Base-by-base conservation (phyloP, 75 land plant genomes). In the Selaginella tamariscina region DNA sequence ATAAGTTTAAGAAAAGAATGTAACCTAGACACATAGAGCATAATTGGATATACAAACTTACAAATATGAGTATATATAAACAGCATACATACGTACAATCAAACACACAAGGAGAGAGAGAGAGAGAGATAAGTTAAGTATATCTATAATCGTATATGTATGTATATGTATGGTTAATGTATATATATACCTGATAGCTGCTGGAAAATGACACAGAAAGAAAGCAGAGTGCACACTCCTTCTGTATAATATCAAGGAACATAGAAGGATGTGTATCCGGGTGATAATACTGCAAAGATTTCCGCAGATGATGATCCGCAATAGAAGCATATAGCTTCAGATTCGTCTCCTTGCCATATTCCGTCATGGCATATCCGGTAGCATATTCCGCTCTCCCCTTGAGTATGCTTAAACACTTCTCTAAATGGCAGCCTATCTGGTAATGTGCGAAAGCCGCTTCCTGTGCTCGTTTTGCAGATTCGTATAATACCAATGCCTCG, bases 381-480 rank as follows among this genome's bases (percentile, higher is more conserved):
- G n/a, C n/a, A n/a, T n/a, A n/a, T n/a, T n/a, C n/a, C n/a, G n/a
- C n/a, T 27, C 71, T 56, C 20, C 79, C 77, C 72, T 87, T 64
- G 59, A 78, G 74, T 63, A 72, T 82, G 32, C 85, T 73, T 71
- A 85, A 88, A 70, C 82, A 77, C 70, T 88, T 83, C 68, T 82
- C 82, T 31, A 90, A 87, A 63, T 86, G 81, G 70, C 87, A 91
- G 39, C 84, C 99, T 30, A 91, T 82, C 54, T 95, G 96, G 68
- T 79, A 91, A 72, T 88, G 82, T 31, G 92, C 80, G 84, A 80
- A 95, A 32, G 99, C 92, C 32, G 85, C 82, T 64, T 95, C 99
- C 66, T 95, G 99, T 55, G 71, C 84, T 18, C 97, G 85, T 44
- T 82, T 67, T 2, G 71, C 74, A 23, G 86, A 88, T 68, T 91